These are phyloP conservation scores for Psilocybe sp. DNA, from an alignment of 768 basidiomycete species.

Conservation along the genomic window DNA sequence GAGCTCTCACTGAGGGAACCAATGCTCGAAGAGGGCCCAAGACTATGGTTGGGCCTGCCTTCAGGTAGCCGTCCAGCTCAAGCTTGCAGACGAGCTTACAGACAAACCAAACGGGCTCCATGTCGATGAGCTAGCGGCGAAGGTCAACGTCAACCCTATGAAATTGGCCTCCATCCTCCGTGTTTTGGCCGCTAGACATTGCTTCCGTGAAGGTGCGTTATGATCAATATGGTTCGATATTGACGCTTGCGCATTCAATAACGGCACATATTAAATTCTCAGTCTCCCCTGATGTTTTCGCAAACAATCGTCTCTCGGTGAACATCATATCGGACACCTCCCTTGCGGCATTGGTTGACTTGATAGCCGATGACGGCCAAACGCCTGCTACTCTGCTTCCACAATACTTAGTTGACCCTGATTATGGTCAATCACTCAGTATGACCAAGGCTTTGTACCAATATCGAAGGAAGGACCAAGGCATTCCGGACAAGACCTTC, in stretches of 20 bases:
- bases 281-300: slow-evolving; percentile 35
- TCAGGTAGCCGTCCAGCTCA: slow-evolving; percentile 29
- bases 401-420: slow-evolving; percentile 3
- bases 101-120: slow-evolving; percentile 34
- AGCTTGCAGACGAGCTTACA: slow-evolving; percentile 35
- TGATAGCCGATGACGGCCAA: slow-evolving; percentile 7
- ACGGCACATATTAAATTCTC: neutral
- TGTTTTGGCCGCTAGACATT: slow-evolving; percentile 35
- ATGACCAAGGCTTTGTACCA: too few species aligned
- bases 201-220: slow-evolving; percentile 24
- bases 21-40: slow-evolving; percentile 10
- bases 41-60: slow-evolving; percentile 30
- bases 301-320: slow-evolving; percentile 38
- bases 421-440: too few species aligned
- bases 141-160: slow-evolving; percentile 27
- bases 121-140: slow-evolving; percentile 26
- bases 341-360: slow-evolving; percentile 20
- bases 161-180: slow-evolving; percentile 40
- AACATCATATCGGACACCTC: slow-evolving; percentile 27
- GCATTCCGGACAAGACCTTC: too few species aligned
- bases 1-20: too few species aligned
- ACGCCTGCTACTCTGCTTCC: neutral
- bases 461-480: too few species aligned
- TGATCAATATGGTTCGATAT: neutral
- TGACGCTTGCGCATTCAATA: neutral